Evolutionary conservation across 345 rosid genomes (phyloP), one percentile per base, ranked within the genome.

Genomic region (Arabis alpina): DNA sequence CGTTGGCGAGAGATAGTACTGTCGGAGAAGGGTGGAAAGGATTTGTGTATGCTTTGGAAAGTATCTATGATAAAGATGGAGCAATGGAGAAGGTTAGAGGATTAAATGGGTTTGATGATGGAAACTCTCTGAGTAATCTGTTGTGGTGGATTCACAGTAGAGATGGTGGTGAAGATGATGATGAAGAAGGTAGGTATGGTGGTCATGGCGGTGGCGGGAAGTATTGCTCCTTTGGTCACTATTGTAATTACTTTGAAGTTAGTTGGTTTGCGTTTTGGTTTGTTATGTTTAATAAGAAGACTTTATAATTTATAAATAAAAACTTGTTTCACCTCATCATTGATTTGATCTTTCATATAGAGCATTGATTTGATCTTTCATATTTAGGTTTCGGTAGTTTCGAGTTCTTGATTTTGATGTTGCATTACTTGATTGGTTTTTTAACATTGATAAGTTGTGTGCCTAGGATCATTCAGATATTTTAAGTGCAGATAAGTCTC

Each of bases 21-120:
- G 97, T 86, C 16, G 98, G 86, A 43, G 97, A 87, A 76, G 95
- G 96, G 13, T 93, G 97, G 97, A 93, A 91, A 81, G 97, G 98
- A 16, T 89, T 91, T 66, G 88, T 80, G 13, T 89, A 86, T 71
- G 88, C 93, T 4, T 79, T 93, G 84, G 90, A 93, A 82, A 95
- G 82, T 12, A 76, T 80, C 10, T 89, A 86, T 27, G 90, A 87
- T 58, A 83, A 76, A 76, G 90, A 79, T 41, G 77, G 78, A 42
- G 96, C 90, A 2, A 58, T 89, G 81, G 81, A 82, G 77, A 91
- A 87, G 83, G 75, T 88, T 6, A 77, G 56, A 56, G 76, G 73
- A 44, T 80, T 93, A 79, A 83, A 73, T 34, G 88, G 86, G 2
- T 41, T 54, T 64, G 93, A 91, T 60, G 93, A 89, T 74, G 97